Evolutionary conservation across 2,329 filamentous ascomycete species (phyloP).

Genomic region (Pseudocercospora macadamiae): DNA sequence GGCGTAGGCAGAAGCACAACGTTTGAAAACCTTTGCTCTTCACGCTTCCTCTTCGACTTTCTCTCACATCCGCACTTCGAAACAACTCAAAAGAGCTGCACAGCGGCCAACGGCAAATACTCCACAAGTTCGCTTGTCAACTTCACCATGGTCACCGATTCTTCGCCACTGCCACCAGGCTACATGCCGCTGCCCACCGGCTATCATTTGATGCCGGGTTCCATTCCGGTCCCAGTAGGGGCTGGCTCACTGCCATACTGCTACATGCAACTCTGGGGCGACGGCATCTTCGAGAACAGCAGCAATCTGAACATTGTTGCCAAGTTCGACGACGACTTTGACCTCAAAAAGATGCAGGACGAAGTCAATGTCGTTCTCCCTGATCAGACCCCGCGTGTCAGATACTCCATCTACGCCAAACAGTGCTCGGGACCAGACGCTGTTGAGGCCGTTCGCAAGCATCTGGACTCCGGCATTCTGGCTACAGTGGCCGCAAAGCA

Average conservation of each 20-base stretch:
- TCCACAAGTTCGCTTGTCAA: too few species aligned
- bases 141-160: neutral
- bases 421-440: slow-evolving; percentile 11
- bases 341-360: slow-evolving; percentile 3
- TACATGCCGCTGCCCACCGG: neutral
- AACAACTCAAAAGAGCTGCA: too few species aligned
- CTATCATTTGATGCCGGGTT: too few species aligned
- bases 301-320: slow-evolving; percentile 8
- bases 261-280: slow-evolving; percentile 2
- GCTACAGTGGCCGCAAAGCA: slow-evolving; percentile 14
- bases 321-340: slow-evolving; percentile 4
- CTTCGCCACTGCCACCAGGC: neutral
- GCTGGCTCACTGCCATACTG: too few species aligned
- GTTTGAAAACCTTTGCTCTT: too few species aligned
- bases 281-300: slow-evolving; percentile 5
- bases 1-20: too few species aligned
- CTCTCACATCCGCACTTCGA: too few species aligned
- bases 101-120: too few species aligned
- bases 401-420: slow-evolving; percentile 14
- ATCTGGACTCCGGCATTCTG: slow-evolving; percentile 19
- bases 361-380: neutral
- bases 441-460: slow-evolving; percentile 8
- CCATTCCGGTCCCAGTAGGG: too few species aligned
- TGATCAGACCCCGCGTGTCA: neutral
- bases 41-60: too few species aligned